Evolutionary conservation across 495 filamentous ascomycete species (phyloP).

Genomic region (Podospora australis): DNA sequence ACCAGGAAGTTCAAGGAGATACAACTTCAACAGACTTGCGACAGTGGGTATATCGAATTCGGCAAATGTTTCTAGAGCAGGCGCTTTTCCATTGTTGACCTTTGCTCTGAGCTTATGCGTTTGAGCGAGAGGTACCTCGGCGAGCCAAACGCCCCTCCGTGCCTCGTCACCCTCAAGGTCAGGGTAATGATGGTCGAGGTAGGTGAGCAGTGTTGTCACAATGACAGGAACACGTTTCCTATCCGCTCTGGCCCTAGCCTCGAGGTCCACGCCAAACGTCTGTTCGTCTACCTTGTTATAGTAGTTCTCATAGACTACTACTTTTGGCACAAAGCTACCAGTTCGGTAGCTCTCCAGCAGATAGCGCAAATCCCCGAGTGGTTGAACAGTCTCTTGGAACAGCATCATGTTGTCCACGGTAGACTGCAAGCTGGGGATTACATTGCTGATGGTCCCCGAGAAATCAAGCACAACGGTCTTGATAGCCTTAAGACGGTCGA

Average conservation of each 20-base stretch:
- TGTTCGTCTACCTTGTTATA: slow-evolving; percentile 97
- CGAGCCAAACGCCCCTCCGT: slow-evolving; percentile 85
- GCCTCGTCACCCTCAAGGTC: slow-evolving; percentile 97
- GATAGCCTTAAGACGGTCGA: slow-evolving; percentile 93
- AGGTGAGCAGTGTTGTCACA: slow-evolving; percentile 87
- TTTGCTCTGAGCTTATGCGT: slow-evolving; percentile 77
- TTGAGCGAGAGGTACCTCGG: slow-evolving; percentile 77
- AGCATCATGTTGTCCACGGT: slow-evolving; percentile 98
- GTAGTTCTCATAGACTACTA: slow-evolving; percentile 97
- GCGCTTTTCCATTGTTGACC: slow-evolving; percentile 83
- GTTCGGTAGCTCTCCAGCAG: slow-evolving; percentile 97
- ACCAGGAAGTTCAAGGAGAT: slow-evolving; percentile 94
- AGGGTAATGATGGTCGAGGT: slow-evolving; percentile 92
- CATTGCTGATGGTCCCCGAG: slow-evolving; percentile 95
- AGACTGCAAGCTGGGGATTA: slow-evolving; percentile 91
- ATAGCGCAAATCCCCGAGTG: slow-evolving; percentile 83
- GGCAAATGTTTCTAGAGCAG: slow-evolving; percentile 67
- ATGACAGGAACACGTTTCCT: slow-evolving; percentile 91
- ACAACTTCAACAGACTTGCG: slow-evolving; percentile 89
- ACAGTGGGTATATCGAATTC: slow-evolving; percentile 90
- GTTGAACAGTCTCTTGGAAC: slow-evolving; percentile 97
- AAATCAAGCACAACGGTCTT: slow-evolving; percentile 97
- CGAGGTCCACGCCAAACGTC: slow-evolving; percentile 95
- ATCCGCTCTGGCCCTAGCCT: slow-evolving; percentile 86
- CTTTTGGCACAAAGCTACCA: slow-evolving; percentile 81